Evolutionary conservation across 306 rosid species (phyloP).

Genomic region (Vicia faba): DNA sequence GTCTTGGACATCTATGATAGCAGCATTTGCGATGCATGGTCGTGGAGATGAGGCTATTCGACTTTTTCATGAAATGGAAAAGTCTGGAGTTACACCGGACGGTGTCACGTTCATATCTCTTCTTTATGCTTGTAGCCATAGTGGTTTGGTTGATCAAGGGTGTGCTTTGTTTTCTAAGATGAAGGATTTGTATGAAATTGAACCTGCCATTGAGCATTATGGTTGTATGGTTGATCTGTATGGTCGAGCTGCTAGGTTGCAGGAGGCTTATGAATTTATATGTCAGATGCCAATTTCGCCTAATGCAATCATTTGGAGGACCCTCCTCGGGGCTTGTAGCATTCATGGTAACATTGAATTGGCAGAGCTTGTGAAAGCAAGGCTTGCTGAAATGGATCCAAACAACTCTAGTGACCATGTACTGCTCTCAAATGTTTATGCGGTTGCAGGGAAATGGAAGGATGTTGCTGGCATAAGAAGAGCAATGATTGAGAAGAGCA

Average conservation of each 20-base stretch:
- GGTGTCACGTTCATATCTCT: conserved; percentile 74
- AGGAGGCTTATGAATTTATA: conserved; percentile 67
- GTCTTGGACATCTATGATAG: conserved; percentile 82
- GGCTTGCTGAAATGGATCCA: conserved; percentile 74
- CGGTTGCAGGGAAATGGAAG: conserved; percentile 78
- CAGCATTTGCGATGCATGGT: conserved; percentile 86
- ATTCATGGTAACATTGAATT: conserved; percentile 72
- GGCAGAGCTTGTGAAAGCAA: conserved; percentile 71
- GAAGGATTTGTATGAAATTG: conserved; percentile 56
- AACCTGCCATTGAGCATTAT: conserved; percentile 73
- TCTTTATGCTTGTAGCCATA: conserved; percentile 79
- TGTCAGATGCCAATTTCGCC: conserved; percentile 71
- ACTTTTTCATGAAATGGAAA: conserved; percentile 69
- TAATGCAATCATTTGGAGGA: conserved; percentile 78
- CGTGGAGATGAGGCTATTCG: conserved; percentile 68
- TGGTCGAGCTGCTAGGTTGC: conserved; percentile 77
- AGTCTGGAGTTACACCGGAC: conserved; percentile 60
- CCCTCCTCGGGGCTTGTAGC: conserved; percentile 93
- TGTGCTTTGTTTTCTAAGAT: conserved; percentile 62
- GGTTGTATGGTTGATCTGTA: conserved; percentile 92
- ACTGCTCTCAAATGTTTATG: conserved; percentile 79
- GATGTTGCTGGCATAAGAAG: conserved; percentile 71
- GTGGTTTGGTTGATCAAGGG: conserved; percentile 72
- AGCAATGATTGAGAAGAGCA: conserved; percentile 60
- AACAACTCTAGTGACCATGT: conserved; percentile 72